Evolutionary conservation across 495 filamentous ascomycete genomes (phyloP), one percentile per base, ranked within the genome.

Genomic region (Hyaloscypha hepaticicola): DNA sequence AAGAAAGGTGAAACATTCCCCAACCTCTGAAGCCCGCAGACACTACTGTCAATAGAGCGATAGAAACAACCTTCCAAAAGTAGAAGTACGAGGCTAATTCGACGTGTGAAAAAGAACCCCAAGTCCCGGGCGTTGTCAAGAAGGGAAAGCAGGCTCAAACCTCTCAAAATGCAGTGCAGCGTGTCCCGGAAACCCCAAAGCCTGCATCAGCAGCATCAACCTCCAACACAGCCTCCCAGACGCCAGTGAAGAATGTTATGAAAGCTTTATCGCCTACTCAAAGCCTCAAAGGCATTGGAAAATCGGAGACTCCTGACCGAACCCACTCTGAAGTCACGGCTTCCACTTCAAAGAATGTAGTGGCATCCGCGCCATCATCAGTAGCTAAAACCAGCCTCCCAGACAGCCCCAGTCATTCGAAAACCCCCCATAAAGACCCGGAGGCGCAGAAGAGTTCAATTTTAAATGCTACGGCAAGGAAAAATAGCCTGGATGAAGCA

Each of bases 1-100:
- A 52, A 52, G 50, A 52, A 52, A 52, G 50, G 50, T 52, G 8
- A 45, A 19, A 45, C 8, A 45, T 19, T 45, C 38, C 38, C 38
- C 38, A 45, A 45, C 8, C 19, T 45, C 38, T 8, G 19, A 8
- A 45, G 38, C 8, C 19, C 8, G 8, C 50, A 52, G 26, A 52
- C 12, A 52, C 12, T 19, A 27, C 12, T 52, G 26, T 52, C 50
- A 52, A 52, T 52, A n/a, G n/a, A n/a, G n/a, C n/a, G n/a, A n/a
- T 27, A 52, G 25, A 5, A 27, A 16, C 50, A 27, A 27, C 50
- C 7, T 16, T 6, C 12, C 50, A 52, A 5, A 52, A 27, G 50
- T n/a, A 52, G 12, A 52, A 52, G 50, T n/a, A 52, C 50, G 12
- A 2, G 50, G 25, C 50, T 52, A 21, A 52, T 21, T 24, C 11